phyloP scores from a whole-genome alignment of 257 asterid species.

The Plantago ovata region DNA sequence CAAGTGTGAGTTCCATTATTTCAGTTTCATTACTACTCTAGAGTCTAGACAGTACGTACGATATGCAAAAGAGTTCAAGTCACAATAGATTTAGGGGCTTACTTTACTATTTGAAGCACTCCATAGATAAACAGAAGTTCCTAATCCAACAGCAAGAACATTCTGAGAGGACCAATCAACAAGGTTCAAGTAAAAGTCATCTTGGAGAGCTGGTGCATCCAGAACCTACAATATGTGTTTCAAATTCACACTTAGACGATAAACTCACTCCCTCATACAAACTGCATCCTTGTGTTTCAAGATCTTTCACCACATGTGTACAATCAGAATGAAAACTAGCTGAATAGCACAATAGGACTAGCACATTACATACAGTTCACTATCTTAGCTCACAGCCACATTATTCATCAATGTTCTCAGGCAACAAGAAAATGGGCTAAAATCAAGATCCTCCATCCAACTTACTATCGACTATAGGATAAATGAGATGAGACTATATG shows the following conservation, averaged over 20 bases:
- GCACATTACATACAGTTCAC: background rate
- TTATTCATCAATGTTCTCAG: constrained; percentile 1
- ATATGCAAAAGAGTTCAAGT: background rate
- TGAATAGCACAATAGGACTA: background rate
- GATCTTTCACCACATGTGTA: too few species aligned
- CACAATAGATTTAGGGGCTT: constrained; percentile 22
- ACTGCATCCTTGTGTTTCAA: too few species aligned
- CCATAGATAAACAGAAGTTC: constrained; percentile 94
- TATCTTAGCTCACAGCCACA: constrained; percentile 7
- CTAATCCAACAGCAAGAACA: constrained; percentile 97
- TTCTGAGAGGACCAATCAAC: constrained; percentile 99
- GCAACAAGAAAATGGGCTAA: constrained; percentile 10
- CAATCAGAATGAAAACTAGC: too few species aligned
- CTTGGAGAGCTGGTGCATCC: constrained; percentile 98
- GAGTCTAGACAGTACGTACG: background rate
- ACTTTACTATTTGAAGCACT: constrained; percentile 93
- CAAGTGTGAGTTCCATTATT: background rate
- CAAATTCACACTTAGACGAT: too few species aligned
- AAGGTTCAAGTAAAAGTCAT: constrained; percentile 86
- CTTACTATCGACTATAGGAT: background rate
- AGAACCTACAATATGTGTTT: constrained; percentile 55
- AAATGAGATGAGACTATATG: too few species aligned
- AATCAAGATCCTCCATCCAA: constrained; percentile 2
- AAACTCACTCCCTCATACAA: too few species aligned
- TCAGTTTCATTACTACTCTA: background rate